Base-by-base conservation (phyloP, 2,329 filamentous ascomycete genomes). In the Golovinomyces cichoracearum region DNA sequence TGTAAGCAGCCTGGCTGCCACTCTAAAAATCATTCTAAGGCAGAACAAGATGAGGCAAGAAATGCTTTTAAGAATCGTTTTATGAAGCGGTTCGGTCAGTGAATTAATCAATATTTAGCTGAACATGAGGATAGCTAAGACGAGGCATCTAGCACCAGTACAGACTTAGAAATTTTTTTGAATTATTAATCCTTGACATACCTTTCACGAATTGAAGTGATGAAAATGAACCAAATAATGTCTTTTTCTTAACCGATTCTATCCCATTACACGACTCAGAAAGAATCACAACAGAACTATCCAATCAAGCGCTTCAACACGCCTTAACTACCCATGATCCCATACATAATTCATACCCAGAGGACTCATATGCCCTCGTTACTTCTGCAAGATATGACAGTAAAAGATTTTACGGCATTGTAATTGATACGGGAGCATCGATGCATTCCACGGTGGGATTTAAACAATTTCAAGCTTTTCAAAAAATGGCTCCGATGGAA, bases 381-480 rank as follows among this genome's bases (percentile, higher is more conserved):
- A 17, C 15, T 5, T 26, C 22, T 17, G 4, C 15, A 13, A 44
- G 42, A 35, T 49, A 49, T 23, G 29, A 29, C 13, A 27, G 29
- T 25, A n/a, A 38, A 12, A 5, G 31, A 5, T 46, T 49, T 27
- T 49, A 49, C 27, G 31, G 48, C 12, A 45, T 49, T 17, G 5
- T 49, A n/a, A 45, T 46, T 23, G 31, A 46, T 23, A 49, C 19
- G 7, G 48, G 48, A 17, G 40, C 29, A 17, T 45, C 48, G 3
- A 40, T 40, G 46, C 27, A 45, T 17, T 49, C 48, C 13, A 49
- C 48, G 19, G 22, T 31, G 10, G 48, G 41, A 17, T 37, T 37
- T 23, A 38, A 22, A n/a, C 31, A 49, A 38, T 49, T 37, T 29
- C 1, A 17, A 15, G 44, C 44, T 21, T 45, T 5, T 15, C 12